Base-by-base conservation (phyloP, 164 flowering plant genomes). In the Cinnamomum chago region DNA sequence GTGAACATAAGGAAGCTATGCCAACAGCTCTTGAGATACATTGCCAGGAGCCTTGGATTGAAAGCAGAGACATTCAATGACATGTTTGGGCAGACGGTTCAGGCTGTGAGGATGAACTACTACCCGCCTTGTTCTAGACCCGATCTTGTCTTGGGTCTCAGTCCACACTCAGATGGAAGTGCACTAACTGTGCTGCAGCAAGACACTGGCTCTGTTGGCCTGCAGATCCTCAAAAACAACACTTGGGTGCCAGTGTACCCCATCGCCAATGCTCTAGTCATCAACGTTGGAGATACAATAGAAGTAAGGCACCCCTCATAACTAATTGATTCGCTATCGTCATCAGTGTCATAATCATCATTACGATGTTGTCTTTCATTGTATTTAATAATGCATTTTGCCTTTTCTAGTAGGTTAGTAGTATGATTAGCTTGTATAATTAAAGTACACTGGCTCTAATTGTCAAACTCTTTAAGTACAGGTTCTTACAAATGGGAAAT, bases 151-250 rank as follows among this genome's bases (percentile, higher is more conserved):
- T 76, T 95, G 79, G 97, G 98, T 9, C 79, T 95, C 22, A 92
- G 97, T 73, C 93, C 97, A 17, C 97, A 92, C 80, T 95, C 97
- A 0, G 98, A 95, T 83, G 98, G 97, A 50, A 93, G 97, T 81
- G 98, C 94, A 12, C 85, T 91, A 0, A 95, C 98, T 35, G 92
- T 95, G 51, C 73, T 93, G 83, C 97, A 93, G 68, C 95, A 94
- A 73, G 87, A 88, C 30, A 81, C 77, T 58, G 86, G 85, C 78
- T 77, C 91, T 5, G 89, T 83, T 3, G 97, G 98, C 70, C 94
- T 95, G 13, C 97, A 95, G 76, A 87, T 95, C 77, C 88, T 91
- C 3, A 92, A 89, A 76, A 84, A 90, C 74, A 77, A 82, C 75
- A 79, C 40, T 6, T 95, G 98, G 98, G 84, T 90, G 15, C 83